phyloP scores from a whole-genome alignment of 805 yeast species.

The Kregervanrija delftensis region DNA sequence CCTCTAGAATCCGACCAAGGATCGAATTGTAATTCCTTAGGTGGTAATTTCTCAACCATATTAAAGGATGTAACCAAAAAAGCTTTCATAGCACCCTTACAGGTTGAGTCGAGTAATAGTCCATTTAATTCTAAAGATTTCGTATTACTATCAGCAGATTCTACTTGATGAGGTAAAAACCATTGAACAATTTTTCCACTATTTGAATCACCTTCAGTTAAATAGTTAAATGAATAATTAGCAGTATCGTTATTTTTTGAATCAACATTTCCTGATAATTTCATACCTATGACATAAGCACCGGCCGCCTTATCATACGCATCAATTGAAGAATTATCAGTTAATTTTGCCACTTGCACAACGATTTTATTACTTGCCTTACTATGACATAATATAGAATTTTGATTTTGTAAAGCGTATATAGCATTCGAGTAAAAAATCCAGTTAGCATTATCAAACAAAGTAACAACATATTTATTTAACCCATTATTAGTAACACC shows the following conservation, averaged over 20 bases:
- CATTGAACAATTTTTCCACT: slow-evolving; percentile 32
- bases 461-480: slow-evolving; percentile 47
- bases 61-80: slow-evolving; percentile 29
- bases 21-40: slow-evolving; percentile 33
- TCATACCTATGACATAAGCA: slow-evolving; percentile 43
- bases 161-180: slow-evolving; percentile 50
- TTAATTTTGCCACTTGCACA: slow-evolving; percentile 45
- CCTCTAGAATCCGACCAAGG: slow-evolving; percentile 52
- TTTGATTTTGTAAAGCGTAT: slow-evolving; percentile 17
- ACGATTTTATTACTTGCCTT: slow-evolving; percentile 30
- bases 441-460: slow-evolving; percentile 59
- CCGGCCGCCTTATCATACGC: slow-evolving; percentile 65
- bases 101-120: slow-evolving; percentile 41
- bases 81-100: slow-evolving; percentile 47
- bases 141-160: slow-evolving; percentile 25
- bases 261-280: slow-evolving; percentile 32
- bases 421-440: slow-evolving; percentile 40
- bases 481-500: slow-evolving; percentile 33
- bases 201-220: slow-evolving; percentile 18
- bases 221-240: slow-evolving; percentile 36
- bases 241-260: slow-evolving; percentile 24
- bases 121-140: slow-evolving; percentile 17
- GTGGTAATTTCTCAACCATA: slow-evolving; percentile 25
- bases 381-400: slow-evolving; percentile 30
- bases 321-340: slow-evolving; percentile 27